Conservation (phyloP, 768 basidiomycete species). For the Boletus insuetus region DNA sequence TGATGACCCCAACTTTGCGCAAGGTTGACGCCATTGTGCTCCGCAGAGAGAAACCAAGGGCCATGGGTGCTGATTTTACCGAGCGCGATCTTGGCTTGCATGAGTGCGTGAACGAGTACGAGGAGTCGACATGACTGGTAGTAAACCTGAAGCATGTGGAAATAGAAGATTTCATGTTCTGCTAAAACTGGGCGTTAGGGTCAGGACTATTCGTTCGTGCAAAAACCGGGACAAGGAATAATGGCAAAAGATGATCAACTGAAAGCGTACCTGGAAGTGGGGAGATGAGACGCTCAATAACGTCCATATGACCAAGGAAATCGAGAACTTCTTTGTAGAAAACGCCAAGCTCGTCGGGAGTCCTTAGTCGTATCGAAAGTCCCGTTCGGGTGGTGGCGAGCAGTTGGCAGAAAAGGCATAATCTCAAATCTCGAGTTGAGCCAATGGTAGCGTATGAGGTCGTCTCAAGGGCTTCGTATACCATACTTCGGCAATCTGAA, state of each 20-base stretch:
- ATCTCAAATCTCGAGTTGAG: constrained; percentile 34
- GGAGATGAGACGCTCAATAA: constrained; percentile 35
- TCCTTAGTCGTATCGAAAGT: constrained; percentile 29
- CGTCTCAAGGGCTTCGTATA: constrained; percentile 31
- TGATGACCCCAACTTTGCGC: constrained; percentile 38
- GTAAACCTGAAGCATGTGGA: constrained; percentile 39
- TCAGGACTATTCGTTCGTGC: constrained; percentile 13
- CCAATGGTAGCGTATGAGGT: constrained; percentile 20
- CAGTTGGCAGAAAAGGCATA: constrained; percentile 37
- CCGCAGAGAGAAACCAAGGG: constrained; percentile 33
- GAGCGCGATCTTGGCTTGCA: constrained; percentile 24
- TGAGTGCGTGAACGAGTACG: constrained; percentile 36
- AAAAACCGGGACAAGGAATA: not conserved
- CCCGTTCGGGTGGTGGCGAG: constrained; percentile 33
- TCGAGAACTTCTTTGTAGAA: constrained; percentile 37
- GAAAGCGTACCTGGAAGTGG: constrained; percentile 37
- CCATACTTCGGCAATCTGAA: constrained; percentile 32
- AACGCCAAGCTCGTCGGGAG: constrained; percentile 24
- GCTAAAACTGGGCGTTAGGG: constrained; percentile 37
- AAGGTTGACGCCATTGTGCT: constrained; percentile 35
- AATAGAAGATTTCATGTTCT: constrained; percentile 42
- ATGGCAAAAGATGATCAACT: not conserved
- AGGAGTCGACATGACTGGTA: constrained; percentile 41
- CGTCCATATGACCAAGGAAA: constrained; percentile 34
- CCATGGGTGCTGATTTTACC: constrained; percentile 10